Conservation (phyloP, 352 stramenopile genomes). For the Phytophthora crassamura region DNA sequence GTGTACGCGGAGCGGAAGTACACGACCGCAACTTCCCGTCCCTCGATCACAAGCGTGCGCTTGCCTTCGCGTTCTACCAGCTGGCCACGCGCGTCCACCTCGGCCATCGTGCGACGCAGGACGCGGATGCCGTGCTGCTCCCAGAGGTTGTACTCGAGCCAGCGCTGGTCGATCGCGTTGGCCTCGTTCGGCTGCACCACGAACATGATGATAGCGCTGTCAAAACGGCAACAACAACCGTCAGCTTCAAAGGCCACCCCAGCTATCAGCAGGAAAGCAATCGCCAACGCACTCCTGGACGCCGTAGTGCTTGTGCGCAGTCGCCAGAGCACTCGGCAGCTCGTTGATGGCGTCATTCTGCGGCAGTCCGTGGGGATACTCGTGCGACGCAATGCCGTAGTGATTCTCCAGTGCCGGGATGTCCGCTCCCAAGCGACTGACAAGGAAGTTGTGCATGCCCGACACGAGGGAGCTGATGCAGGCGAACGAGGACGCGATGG, state of each 20-base stretch:
- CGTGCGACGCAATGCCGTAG: conserved; percentile 48
- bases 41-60: conserved; percentile 65
- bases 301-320: conserved; percentile 75
- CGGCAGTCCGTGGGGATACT: conserved; percentile 60
- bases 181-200: conserved; percentile 90
- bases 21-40: conserved; percentile 90
- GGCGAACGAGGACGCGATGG: conserved; percentile 98
- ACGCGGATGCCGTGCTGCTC: conserved; percentile 81
- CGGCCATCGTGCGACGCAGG: conserved; percentile 75
- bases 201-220: conserved; percentile 88
- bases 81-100: conserved; percentile 54
- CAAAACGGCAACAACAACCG: conserved; percentile 4
- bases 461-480: conserved; percentile 94
- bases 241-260: background rate
- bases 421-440: conserved; percentile 55
- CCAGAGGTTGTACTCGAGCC: conserved; percentile 94
- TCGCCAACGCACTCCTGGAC: conserved; percentile 59
- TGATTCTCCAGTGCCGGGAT: conserved; percentile 59
- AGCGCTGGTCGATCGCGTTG: conserved; percentile 94
- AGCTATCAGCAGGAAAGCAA: background rate
- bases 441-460: conserved; percentile 87
- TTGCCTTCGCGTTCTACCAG: conserved; percentile 49
- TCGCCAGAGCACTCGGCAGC: conserved; percentile 69
- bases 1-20: conserved; percentile 98
- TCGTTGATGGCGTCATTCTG: conserved; percentile 73